Evolutionary conservation across 2,329 filamentous ascomycete species (phyloP).

Genomic region (Clarireedia sp.): DNA sequence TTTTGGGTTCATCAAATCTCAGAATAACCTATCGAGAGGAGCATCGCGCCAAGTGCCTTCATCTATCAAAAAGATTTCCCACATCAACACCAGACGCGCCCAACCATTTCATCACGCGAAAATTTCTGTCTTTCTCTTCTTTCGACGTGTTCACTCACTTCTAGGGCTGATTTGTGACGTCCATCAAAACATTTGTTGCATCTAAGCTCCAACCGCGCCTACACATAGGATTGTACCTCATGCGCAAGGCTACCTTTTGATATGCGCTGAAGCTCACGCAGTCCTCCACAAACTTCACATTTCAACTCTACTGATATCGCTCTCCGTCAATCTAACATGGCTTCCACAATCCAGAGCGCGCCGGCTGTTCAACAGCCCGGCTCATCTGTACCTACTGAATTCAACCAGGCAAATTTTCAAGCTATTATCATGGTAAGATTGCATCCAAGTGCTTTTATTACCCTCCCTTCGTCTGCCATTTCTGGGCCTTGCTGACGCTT

Average conservation of each 20-base stretch:
- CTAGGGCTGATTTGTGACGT: slow-evolving; percentile 6
- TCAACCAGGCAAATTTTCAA: slow-evolving; percentile 67
- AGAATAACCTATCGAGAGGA: slow-evolving; percentile 8
- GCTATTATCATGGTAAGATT: slow-evolving; percentile 50
- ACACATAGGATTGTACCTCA: slow-evolving; percentile 22
- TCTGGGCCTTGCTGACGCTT: not conserved
- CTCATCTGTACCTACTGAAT: slow-evolving; percentile 43
- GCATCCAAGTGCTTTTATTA: not conserved
- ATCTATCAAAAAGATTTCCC: slow-evolving; percentile 24
- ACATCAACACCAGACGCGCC: slow-evolving; percentile 28
- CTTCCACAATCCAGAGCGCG: slow-evolving; percentile 63
- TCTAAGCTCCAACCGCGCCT: slow-evolving; percentile 2
- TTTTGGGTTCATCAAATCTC: slow-evolving; percentile 5
- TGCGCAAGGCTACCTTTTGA: slow-evolving; percentile 30
- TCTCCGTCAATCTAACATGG: slow-evolving; percentile 48
- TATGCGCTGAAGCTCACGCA: slow-evolving; percentile 25
- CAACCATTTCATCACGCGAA: slow-evolving; percentile 19
- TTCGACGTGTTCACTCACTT: slow-evolving; percentile 7
- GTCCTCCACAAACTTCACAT: slow-evolving; percentile 15
- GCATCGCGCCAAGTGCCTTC: slow-evolving; percentile 28
- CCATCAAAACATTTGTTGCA: slow-evolving; percentile 17
- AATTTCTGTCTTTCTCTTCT: slow-evolving; percentile 13
- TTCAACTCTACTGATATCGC: slow-evolving; percentile 9
- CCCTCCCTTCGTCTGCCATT: not conserved
- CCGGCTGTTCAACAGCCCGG: slow-evolving; percentile 61